Base-by-base conservation (phyloP, 1,284 basidiomycete species). In the Pseudozyma thailandica region DNA sequence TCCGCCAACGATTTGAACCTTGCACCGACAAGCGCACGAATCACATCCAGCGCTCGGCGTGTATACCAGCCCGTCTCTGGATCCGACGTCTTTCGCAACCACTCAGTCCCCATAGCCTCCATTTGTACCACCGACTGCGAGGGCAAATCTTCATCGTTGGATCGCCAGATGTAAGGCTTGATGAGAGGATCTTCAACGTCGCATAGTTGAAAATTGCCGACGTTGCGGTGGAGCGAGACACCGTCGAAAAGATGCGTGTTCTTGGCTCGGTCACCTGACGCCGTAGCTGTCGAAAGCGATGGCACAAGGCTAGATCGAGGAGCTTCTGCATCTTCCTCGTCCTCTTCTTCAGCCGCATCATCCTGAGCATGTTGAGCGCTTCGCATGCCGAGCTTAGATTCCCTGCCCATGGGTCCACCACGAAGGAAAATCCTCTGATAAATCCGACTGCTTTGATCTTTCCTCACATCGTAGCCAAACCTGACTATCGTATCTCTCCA, bases 171-270 rank as follows among this genome's bases (percentile, higher is more conserved):
- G 16, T 59, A 72, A 2, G 74, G 66, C 26, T 38, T 44, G 28
- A 77, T 71, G 15, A 93, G 88, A 0, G 89, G 88, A 81, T 98
- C 96, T 10, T 86, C 84, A 62, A 98, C 91, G 82, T 98, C 95
- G 82, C 91, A 92, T 6, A 98, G 86, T 83, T 97, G 94, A 83
- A 93, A 98, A 18, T 93, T 91, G 6, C 92, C 92, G 0, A 91
- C 89, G 82, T 93, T 90, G 66, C 90, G 90, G 52, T 90, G 89
- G 30, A 92, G 83, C 6, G 88, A 88, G 61, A 88, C 82, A 0
- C 95, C 96, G 81, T 98, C 93, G 79, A 98, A 98, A 33, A 93
- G 87, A 83, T 97, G 93, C 1, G 90, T 90, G 63, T 85, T 87
- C 6, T 8, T 43, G 8, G 28, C 8, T 18, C 39, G 28, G 13